Base-by-base conservation (phyloP, 352 stramenopile species). In the Pythium angustatum region DNA sequence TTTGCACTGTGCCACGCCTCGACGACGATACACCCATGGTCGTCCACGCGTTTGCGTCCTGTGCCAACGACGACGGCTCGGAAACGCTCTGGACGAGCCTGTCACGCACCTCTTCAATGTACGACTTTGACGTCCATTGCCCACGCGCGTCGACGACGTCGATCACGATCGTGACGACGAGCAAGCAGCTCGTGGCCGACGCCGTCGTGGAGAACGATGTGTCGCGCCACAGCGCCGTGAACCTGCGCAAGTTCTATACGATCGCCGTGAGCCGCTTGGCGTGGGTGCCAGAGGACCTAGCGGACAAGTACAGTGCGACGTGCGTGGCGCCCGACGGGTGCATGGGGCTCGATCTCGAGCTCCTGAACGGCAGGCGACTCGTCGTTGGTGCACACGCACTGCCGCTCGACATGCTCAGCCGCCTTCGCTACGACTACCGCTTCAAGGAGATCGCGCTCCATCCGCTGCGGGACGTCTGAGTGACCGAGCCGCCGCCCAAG, bases 181-280 rank as follows among this genome's bases (percentile, higher is more conserved):
- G 21, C 10, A 38, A 38, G 10, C 31, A 22, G 21, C 9, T 33
- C 21, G n/a, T 57, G 2, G 50, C 50, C 8, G 31, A 44, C 22
- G 33, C 31, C 4, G 9, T 58, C 27, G 3, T 31, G 14, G 33
- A 14, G 2, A 31, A 58, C 31, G 47, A 14, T 17, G 10, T 15
- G 17, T n/a, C 12, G 26, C 5, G 26, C 45, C 10, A 24, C 24
- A 9, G 14, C 15, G 27, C 28, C 6, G 48, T 19, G 45, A 55
- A 55, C 19, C 48, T 33, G 15, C 48, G 48, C 48, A 55, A 55
- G 30, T 43, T 55, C n/a, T 28, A 55, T 12, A 19, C 28, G 3
- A 43, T 55, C 30, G 43, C 48, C 2, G 30, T 55, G 0, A 30
- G 48, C 10, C 48, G 28, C 4, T 8, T 55, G 0, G 30, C 1